Evolutionary conservation across 1,139 yeast species (phyloP), one percentile per base, ranked within the genome.

Genomic region (Diutina neorugosa): DNA sequence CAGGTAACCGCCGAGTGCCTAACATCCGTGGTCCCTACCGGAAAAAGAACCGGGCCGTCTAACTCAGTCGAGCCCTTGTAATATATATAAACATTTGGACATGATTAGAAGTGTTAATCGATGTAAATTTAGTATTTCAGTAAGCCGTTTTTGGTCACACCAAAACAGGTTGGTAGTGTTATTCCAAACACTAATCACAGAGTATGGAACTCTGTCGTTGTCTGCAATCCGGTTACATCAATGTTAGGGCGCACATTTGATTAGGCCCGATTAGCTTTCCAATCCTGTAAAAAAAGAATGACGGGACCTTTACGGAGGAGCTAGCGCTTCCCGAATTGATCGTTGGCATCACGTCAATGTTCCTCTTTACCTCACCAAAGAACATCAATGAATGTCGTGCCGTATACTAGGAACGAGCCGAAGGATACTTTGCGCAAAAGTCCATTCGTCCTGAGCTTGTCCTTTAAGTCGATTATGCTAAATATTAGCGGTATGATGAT

Each of bases 391-490:
- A 76, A 56, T 82, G 75, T 52, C 70, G 77, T 49, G 81, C 88
- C 0, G 75, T 86, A 51, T 89, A 87, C 62, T 69, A 84, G 47
- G 96, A 89, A 62, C 96, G 96, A 0, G 80, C 84, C 44, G 96
- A 89, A 64, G 97, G 96, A 0, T 91, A 80, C 63, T 89, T 91
- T 63, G 97, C 90, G 60, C 97, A 91, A 64, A 89, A 82, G 61
- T 69, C 69, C 56, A 68, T 69, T 27, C 78, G 87, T 74, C 79
- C 52, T 73, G 75, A 78, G 58, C 59, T 69, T 46, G 96, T 94
- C 0, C 91, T 94, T 0, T 65, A 67, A 2, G 61, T 89, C 2
- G 81, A 81, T 12, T 81, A 84, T 59, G 80, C 79, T 23, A 87
- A 85, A 44, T 86, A 82, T 60, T 71, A 77, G 41, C 71, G 76